Conservation (phyloP, 257 asterid genomes). For the Gentiana macrophylla region DNA sequence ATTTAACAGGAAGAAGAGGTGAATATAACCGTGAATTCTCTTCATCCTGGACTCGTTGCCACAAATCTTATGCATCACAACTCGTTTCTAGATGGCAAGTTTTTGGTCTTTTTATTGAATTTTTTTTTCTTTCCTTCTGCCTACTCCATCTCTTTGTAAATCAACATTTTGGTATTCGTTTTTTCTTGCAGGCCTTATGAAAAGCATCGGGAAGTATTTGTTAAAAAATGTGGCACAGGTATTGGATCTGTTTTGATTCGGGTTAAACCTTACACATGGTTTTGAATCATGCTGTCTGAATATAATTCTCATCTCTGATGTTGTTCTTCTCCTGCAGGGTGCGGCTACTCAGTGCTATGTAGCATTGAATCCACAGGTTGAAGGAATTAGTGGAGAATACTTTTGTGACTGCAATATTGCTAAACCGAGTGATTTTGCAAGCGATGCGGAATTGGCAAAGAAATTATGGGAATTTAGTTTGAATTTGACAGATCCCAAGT, state of each 20-base stretch:
- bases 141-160: neutral
- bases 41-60: neutral
- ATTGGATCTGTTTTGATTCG: too few relatives aligned
- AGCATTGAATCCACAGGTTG: constrained; percentile 29
- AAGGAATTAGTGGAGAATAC: constrained; percentile 28
- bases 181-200: too few relatives aligned
- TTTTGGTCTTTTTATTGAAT: neutral
- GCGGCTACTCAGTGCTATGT: constrained; percentile 37
- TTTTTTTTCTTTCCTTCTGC: neutral
- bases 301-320: too few relatives aligned
- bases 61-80: neutral
- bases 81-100: neutral
- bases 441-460: constrained; percentile 20
- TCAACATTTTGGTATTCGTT: neutral
- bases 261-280: too few relatives aligned
- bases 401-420: constrained; percentile 24
- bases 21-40: neutral
- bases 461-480: constrained; percentile 28
- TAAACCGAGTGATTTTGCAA: constrained; percentile 16
- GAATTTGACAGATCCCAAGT: constrained; percentile 12
- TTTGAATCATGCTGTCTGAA: too few relatives aligned
- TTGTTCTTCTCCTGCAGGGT: constrained; percentile 16
- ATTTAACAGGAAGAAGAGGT: neutral
- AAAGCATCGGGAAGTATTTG: too few relatives aligned
- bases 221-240: too few relatives aligned